Evolutionary conservation across 164 flowering plant species (phyloP), one percentile per base, ranked within the genome.

Genomic region (Chimonanthus salicifolius): DNA sequence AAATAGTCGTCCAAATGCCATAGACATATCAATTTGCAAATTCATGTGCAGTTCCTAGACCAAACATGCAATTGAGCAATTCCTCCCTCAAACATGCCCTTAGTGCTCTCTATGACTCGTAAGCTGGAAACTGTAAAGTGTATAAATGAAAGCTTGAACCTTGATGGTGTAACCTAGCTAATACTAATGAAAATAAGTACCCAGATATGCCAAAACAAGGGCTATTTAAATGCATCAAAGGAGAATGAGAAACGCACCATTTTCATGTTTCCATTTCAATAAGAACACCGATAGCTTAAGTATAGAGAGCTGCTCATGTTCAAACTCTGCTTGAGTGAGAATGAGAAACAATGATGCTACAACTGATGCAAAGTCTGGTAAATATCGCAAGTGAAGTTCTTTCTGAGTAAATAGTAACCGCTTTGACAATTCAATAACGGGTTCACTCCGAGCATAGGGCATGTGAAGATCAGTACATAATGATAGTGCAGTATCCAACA

Each of bases 241-340:
- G 60, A 58, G 44, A 72, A 2, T 15, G 72, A 63, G 71, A 47
- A 47, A 64, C 79, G 51, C 77, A 94, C 98, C 94, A 78, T 74
- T 75, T 80, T 88, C 89, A 80, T 50, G 72, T 83, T 89, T 92
- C 99, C 99, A 96, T 71, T 81, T 78, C 75, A 92, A 67, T 46
- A 96, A 78, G 69, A 85, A 83, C 58, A 78, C 15, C 47, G 90
- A 78, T 60, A 96, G 79, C 71, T 87, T 90, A 81, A 92, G 68
- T 68, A 85, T 54, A 51, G 87, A 81, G 15, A 88, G 82, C 76
- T 94, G 94, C 74, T 92, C 97, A 69, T 92, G 93, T 74, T 94
- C 99, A 77, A 92, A 80, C 75, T 94, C 91, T 8, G 88, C 84
- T 67, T 76, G 83, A 50, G 79, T 47, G 68, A 96, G 90, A 64